Conservation (phyloP, 2,329 filamentous ascomycete species). For the Neofusicoccum sp. region DNA sequence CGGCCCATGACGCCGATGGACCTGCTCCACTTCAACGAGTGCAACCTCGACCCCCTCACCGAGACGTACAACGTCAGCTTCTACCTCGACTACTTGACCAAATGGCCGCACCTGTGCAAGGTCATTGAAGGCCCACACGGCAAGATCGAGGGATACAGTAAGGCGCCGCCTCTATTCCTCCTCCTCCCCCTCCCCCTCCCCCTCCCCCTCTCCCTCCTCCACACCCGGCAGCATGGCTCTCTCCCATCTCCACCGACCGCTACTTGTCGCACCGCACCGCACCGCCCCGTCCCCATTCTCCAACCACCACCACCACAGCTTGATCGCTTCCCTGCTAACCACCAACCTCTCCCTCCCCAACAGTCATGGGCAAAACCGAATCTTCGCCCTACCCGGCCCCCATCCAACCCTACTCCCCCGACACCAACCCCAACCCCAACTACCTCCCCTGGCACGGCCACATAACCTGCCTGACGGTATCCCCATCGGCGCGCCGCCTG, state of each 20-base stretch:
- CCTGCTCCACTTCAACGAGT: conserved; percentile 86
- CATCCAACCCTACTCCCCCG: conserved; percentile 69
- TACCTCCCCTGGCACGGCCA: conserved; percentile 99
- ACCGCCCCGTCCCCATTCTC: conserved; percentile 7
- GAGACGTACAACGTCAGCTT: conserved; percentile 96
- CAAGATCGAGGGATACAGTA: conserved; percentile 95
- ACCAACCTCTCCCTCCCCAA: not conserved
- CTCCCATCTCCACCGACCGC: not conserved
- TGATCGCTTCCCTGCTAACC: not conserved
- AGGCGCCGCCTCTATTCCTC: conserved; percentile 32
- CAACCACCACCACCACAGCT: not conserved
- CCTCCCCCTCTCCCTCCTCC: not conserved
- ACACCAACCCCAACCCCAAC: conserved; percentile 54
- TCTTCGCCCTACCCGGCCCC: conserved; percentile 73
- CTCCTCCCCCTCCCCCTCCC: not conserved
- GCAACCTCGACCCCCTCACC: conserved; percentile 95
- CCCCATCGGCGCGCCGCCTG: conserved; percentile 80
- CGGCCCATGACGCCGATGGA: conserved; percentile 72
- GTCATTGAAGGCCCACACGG: conserved; percentile 84
- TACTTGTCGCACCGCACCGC: not conserved
- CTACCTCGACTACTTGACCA: conserved; percentile 93
- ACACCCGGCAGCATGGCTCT: not conserved
- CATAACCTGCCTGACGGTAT: conserved; percentile 92
- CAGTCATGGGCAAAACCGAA: conserved; percentile 97
- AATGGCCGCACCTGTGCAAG: conserved; percentile 94